Percentiles rank a stretch among this genome's conserved stretches.
Conservation (phyloP, 352 stramenopile species). For the Phytopythium montanum region DNA sequence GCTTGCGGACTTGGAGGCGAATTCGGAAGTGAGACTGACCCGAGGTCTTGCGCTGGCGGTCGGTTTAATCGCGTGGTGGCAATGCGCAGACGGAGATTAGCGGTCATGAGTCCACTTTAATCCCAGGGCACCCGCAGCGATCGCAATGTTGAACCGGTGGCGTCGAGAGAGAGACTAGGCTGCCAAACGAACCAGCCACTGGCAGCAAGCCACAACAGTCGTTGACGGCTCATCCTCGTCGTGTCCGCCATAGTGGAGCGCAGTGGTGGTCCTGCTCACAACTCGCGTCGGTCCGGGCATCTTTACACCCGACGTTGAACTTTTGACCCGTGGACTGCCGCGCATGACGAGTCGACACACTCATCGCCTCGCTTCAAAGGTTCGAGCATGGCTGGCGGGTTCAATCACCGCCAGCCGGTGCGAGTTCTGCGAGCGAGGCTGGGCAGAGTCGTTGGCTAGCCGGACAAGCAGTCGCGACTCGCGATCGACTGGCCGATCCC, state of each 20-base stretch:
- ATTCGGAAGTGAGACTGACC: slow-evolving; percentile 1
- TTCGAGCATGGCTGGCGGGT: background rate
- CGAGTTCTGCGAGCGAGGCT: background rate
- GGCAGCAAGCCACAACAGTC: background rate
- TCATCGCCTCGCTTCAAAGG: background rate
- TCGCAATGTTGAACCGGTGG: slow-evolving; percentile 1
- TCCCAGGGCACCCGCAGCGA: background rate
- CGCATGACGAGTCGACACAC: background rate
- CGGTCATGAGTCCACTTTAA: background rate
- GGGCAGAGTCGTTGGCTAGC: background rate
- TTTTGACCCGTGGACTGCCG: background rate
- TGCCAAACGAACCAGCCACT: background rate
- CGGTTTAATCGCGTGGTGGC: background rate
- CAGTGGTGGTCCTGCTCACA: background rate
- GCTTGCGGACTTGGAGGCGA: slow-evolving; percentile 1
- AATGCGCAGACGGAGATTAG: background rate
- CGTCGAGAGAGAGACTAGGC: too few species aligned
- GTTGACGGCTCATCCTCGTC: background rate
- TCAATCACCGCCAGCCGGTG: background rate
- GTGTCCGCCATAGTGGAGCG: background rate
- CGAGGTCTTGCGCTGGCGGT: background rate
- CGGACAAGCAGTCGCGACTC: background rate
- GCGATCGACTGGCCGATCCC: background rate
- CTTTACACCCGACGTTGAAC: slow-evolving; percentile 2
- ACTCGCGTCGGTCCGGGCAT: background rate